Conservation (phyloP, 148 eudicot genomes). For the Camellia japonica region DNA sequence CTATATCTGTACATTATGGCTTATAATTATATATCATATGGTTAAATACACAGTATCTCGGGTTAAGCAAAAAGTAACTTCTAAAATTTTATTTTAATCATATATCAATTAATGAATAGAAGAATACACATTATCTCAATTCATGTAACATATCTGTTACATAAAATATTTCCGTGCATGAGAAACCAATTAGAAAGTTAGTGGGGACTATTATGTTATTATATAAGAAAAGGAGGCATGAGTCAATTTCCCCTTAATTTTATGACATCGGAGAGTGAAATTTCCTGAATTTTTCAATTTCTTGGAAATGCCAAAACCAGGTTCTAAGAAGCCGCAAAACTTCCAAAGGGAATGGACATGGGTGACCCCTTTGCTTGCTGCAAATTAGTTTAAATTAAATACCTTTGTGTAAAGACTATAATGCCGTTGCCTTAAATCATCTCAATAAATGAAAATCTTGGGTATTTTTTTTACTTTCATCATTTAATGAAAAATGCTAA, state of each 20-base stretch:
- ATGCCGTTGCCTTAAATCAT: neutral
- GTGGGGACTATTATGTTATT: neutral
- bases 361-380: neutral
- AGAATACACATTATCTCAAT: no score
- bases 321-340: constrained; percentile 1
- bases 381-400: neutral
- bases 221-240: neutral
- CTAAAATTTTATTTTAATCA: no score
- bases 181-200: neutral
- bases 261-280: neutral
- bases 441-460: neutral
- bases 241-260: neutral
- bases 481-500: neutral
- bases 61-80: no score
- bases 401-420: neutral
- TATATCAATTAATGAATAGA: no score
- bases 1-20: no score
- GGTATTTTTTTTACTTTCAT: neutral
- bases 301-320: neutral
- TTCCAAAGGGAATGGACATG: neutral
- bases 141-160: no score
- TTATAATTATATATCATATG: no score
- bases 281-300: neutral
- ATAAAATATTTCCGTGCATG: no score
- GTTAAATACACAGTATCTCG: no score